Evolutionary conservation across 495 filamentous ascomycete species (phyloP).

Genomic region (Endocarpon pusillum): DNA sequence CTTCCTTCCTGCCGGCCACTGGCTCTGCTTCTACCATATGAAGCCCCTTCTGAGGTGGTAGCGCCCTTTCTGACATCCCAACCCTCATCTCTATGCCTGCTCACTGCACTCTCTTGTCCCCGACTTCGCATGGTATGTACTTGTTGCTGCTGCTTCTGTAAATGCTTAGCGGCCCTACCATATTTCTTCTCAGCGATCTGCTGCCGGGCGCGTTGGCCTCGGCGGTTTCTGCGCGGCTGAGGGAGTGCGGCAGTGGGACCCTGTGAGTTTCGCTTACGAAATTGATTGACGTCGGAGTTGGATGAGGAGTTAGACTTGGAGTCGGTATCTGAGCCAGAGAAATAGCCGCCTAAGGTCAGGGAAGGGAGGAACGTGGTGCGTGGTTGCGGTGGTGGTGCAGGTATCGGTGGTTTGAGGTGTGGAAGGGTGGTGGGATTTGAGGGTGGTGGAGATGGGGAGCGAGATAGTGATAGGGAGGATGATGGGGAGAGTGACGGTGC

Average conservation of each 20-base stretch:
- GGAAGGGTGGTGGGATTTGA: constrained; percentile 10
- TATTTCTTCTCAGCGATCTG: constrained; percentile 88
- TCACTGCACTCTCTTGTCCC: constrained; percentile 9
- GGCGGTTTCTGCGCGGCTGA: constrained; percentile 58
- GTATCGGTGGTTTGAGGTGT: constrained; percentile 16
- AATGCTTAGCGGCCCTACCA: constrained; percentile 56
- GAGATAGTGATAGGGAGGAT: constrained; percentile 18
- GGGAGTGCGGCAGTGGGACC: too few relatives aligned
- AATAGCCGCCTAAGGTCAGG: constrained; percentile 73
- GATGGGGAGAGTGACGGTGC: constrained; percentile 4
- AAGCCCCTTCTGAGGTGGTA: constrained; percentile 7
- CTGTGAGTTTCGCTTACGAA: too few relatives aligned
- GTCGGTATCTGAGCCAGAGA: constrained; percentile 70
- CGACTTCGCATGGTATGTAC: constrained; percentile 4
- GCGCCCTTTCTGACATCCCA: constrained; percentile 33
- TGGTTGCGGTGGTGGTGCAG: constrained; percentile 16
- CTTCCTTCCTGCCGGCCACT: constrained; percentile 2
- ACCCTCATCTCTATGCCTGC: constrained; percentile 29
- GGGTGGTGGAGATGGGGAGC: constrained; percentile 21
- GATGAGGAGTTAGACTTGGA: constrained; percentile 25
- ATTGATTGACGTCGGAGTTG: constrained; percentile 16
- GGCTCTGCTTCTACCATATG: background rate
- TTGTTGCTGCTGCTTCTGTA: constrained; percentile 25
- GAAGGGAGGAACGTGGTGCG: constrained; percentile 73
- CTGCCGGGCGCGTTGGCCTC: constrained; percentile 74